Base-by-base conservation (phyloP, 192 early-diverging fungal genomes). In the Piromyces finnis region DNA sequence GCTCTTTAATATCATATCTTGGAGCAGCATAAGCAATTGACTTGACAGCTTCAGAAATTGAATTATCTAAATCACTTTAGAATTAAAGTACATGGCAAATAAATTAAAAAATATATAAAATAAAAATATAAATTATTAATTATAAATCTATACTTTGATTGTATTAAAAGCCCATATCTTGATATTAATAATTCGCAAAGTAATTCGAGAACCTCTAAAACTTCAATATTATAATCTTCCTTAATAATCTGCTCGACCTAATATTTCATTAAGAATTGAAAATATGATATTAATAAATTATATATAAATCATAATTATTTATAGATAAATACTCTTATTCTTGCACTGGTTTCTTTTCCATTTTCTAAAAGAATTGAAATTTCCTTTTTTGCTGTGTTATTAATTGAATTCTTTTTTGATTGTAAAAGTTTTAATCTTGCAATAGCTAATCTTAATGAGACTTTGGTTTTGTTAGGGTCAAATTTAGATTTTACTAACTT, bases 11-110 rank as follows among this genome's bases (percentile, higher is more conserved):
- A 79, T 96, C 94, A 28, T 90, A 84, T 36, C 96, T 86, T 0
- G 95, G 88, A 29, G 96, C 93, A n/a, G 96, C 93, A 85, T 95
- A 99, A 29, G 97, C 92, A 78, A 99, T 85, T 0, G 95, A 95
- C 59, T 93, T 90, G 0, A 98, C 94, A 13, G 96, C 94, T 82
- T 96, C 96, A 26, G 85, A 84, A 35, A 99, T 94, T 29, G 90
- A 90, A 3, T 88, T 87, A 84, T 99, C 96, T 81, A 92, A 93
- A 15, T 87, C 84, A 77, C 93, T 91, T 81, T 78, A 12, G 17
- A 16, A 18, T 32, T 32, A 32, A 32, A 32, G 9, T 32, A 32
- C 22, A 59, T 11, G 27, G 12, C 5, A 30, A 79, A 51, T 32
- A 77, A 12, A 30, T 78, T 35, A n/a, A 16, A 39, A 29, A 78